Base-by-base conservation (phyloP, 208 protist species). In the Spongospora subterranea region DNA sequence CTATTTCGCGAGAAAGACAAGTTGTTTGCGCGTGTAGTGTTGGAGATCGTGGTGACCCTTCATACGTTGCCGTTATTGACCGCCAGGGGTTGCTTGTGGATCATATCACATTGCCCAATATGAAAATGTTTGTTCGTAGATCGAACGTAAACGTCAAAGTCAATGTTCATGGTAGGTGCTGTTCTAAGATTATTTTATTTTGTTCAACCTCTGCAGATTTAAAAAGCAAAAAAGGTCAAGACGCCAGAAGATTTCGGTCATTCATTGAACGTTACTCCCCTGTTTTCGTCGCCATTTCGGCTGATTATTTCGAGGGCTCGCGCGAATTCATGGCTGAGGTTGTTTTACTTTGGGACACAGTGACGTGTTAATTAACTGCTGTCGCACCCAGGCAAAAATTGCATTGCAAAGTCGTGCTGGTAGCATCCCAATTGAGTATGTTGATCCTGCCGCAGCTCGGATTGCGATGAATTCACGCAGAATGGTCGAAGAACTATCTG, bases 181-280 rank as follows among this genome's bases (percentile, higher is more conserved):
- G 54, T 29, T 65, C 54, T 32, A 65, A 32, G 54, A 65, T 17
- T 29, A 29, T 29, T 65, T 29, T 29, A 32, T 65, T 32, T 29
- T 65, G 20, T 32, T 29, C 54, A 29, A 32, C 54, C n/a, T 82
- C 17, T 82, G 6, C 40, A 82, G 71, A 43, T 43, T 17, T 82
- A 13, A 82, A 82, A n/a, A 82, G 71, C n/a, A 82, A 43, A 43
- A 82, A 82, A 35, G 71, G 35, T 6, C 71, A 82, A 43, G 71
- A 82, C 35, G 71, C 40, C 35, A 6, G 71, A 82, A 35, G 71
- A 82, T 82, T 82, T 43, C 71, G 71, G 17, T 35, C 71, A 40
- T 82, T 82, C n/a, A 43, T 82, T 45, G 71, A 82, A 35, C 71
- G 71, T 6, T 82, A 82, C 71, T 82, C 71, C 6, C 71, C 71